Evolutionary conservation across 2,329 filamentous ascomycete species (phyloP).

Genomic region (Pseudogymnoascus sp.): DNA sequence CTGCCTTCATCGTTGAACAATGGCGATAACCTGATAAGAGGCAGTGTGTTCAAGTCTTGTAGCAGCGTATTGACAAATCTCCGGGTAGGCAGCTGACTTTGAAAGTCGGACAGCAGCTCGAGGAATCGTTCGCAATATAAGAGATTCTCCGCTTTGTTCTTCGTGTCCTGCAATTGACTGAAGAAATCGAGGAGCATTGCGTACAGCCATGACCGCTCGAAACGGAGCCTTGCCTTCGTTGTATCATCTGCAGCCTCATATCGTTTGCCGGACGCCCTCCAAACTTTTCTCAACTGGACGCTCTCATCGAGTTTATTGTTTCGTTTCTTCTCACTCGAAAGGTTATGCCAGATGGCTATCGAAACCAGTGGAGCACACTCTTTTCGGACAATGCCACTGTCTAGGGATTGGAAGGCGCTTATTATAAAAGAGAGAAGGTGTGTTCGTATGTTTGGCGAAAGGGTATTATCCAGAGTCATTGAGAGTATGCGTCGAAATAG

Average conservation of each 20-base stretch:
- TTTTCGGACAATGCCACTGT: constrained; percentile 81
- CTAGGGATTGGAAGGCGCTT: constrained; percentile 85
- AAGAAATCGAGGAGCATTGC: constrained; percentile 79
- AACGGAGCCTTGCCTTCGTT: constrained; percentile 70
- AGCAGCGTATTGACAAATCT: constrained; percentile 87
- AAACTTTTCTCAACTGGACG: constrained; percentile 75
- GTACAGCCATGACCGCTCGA: constrained; percentile 91
- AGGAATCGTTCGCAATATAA: constrained; percentile 88
- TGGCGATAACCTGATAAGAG: constrained; percentile 70
- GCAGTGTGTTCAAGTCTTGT: constrained; percentile 74
- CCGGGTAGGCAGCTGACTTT: constrained; percentile 88
- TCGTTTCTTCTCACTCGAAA: constrained; percentile 68
- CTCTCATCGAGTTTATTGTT: constrained; percentile 66
- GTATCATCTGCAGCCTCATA: constrained; percentile 79
- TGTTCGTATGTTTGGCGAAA: constrained; percentile 61
- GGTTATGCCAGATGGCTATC: constrained; percentile 91
- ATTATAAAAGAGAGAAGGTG: constrained; percentile 88
- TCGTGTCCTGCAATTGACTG: constrained; percentile 57
- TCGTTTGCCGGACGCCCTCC: constrained; percentile 78
- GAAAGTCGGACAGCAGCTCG: constrained; percentile 81
- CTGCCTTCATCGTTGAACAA: constrained; percentile 69
- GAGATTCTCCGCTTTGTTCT: constrained; percentile 52
- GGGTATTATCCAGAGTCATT: constrained; percentile 66
- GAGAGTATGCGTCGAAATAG: constrained; percentile 86
- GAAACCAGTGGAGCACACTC: constrained; percentile 94